Evolutionary conservation across 2,329 filamentous ascomycete species (phyloP).

Genomic region (Westerdykella aurantiaca): DNA sequence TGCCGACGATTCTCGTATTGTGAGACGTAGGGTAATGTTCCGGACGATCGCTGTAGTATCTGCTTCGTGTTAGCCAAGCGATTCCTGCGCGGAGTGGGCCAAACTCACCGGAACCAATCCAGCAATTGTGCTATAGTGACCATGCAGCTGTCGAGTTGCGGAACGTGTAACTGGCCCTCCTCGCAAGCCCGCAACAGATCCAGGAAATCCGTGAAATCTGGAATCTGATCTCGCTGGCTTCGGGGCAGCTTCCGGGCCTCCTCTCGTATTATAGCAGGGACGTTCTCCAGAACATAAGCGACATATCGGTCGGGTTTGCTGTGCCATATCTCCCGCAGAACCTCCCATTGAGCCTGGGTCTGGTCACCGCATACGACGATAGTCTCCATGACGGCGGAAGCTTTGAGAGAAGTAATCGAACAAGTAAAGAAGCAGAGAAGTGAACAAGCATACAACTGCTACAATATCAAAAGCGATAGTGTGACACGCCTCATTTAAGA

Average conservation of each 20-base stretch:
- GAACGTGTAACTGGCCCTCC: conserved; percentile 51
- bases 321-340: conserved; percentile 48
- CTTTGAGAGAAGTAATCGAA: conserved; percentile 18
- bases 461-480: too few relatives aligned
- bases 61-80: conserved; percentile 23
- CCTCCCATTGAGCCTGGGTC: conserved; percentile 60
- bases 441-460: not conserved
- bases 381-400: conserved; percentile 38
- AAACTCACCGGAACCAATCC: conserved; percentile 62
- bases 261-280: conserved; percentile 36
- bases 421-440: conserved; percentile 12
- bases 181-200: conserved; percentile 63
- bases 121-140: conserved; percentile 60
- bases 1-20: conserved; percentile 53
- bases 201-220: conserved; percentile 57
- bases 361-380: conserved; percentile 64
- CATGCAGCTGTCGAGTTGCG: conserved; percentile 60
- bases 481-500: too few relatives aligned
- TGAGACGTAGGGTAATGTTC: conserved; percentile 47
- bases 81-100: not conserved
- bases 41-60: conserved; percentile 49
- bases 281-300: conserved; percentile 57
- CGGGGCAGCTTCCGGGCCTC: conserved; percentile 55
- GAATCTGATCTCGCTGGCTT: conserved; percentile 54
- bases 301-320: conserved; percentile 53